Conservation (phyloP, 306 rosid genomes). For the Corylus americana region DNA sequence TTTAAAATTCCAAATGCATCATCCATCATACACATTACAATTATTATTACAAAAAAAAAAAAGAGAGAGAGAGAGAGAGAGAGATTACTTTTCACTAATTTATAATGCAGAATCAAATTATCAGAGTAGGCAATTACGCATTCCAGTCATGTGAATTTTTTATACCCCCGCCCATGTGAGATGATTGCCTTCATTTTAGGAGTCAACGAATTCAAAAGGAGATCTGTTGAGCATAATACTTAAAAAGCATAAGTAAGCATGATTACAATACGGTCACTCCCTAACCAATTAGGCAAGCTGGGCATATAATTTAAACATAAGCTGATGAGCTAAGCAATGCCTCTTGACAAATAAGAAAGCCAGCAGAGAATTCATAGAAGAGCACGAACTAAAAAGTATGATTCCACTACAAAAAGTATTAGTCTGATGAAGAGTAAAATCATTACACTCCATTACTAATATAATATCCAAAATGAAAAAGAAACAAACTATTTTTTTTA, state of each 20-base stretch:
- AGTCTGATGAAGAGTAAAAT: conserved; percentile 5
- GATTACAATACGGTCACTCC: neutral
- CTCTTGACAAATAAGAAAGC: neutral
- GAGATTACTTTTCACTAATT: neutral
- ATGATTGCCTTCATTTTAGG: neutral
- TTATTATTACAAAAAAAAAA: neutral
- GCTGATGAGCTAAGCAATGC: neutral
- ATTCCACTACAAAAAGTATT: neutral
- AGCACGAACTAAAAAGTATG: neutral
- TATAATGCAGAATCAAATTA: neutral
- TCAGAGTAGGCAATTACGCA: neutral
- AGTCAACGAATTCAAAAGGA: neutral
- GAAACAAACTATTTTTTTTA: conserved; percentile 1
- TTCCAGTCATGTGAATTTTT: neutral
- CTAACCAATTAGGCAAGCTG: neutral
- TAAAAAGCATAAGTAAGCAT: neutral
- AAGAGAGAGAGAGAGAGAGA: no score
- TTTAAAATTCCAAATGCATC: neutral
- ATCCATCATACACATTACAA: neutral
- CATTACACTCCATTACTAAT: conserved; percentile 23
- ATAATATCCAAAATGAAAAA: conserved; percentile 38
- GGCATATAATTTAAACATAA: neutral
- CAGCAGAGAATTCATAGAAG: neutral
- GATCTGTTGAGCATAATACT: neutral
- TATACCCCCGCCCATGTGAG: neutral